Evolutionary conservation across 2,329 filamentous ascomycete genomes (phyloP).

Genomic region (Ophiostoma australiae): DNA sequence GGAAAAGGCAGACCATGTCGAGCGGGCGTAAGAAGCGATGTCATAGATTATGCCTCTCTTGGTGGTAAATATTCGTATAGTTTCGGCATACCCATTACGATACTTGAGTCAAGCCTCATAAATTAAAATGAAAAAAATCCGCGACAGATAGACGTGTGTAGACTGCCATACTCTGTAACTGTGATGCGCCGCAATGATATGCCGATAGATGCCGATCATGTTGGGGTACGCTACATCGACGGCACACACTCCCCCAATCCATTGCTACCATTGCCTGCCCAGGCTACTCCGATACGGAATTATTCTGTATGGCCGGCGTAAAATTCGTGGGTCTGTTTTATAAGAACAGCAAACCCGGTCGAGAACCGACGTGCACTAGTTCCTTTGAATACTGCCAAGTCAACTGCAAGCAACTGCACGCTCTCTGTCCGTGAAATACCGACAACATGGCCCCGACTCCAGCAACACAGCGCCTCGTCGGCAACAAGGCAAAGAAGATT

Average conservation of each 20-base stretch:
- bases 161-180: not conserved
- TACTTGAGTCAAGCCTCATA: too few relatives aligned
- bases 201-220: not conserved
- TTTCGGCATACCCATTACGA: not conserved
- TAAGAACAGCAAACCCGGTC: not conserved
- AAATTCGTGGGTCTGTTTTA: not conserved
- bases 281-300: not conserved
- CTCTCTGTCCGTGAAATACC: not conserved
- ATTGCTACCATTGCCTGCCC: not conserved
- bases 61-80: not conserved
- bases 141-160: not conserved
- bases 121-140: not conserved
- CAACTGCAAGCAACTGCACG: not conserved
- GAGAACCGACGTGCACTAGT: not conserved
- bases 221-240: constrained; percentile 1
- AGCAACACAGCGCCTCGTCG: not conserved
- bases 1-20: not conserved
- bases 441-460: not conserved
- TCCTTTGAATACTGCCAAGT: not conserved
- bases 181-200: constrained; percentile 1
- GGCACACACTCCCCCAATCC: not conserved
- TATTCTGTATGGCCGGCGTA: not conserved
- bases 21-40: not conserved
- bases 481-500: constrained; percentile 16
- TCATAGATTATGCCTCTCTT: not conserved